A percentile compares a stretch with the other conserved stretches of the same genome.
Conservation (phyloP, 139 green algal species). For the Limnomonas spitsbergensis region DNA sequence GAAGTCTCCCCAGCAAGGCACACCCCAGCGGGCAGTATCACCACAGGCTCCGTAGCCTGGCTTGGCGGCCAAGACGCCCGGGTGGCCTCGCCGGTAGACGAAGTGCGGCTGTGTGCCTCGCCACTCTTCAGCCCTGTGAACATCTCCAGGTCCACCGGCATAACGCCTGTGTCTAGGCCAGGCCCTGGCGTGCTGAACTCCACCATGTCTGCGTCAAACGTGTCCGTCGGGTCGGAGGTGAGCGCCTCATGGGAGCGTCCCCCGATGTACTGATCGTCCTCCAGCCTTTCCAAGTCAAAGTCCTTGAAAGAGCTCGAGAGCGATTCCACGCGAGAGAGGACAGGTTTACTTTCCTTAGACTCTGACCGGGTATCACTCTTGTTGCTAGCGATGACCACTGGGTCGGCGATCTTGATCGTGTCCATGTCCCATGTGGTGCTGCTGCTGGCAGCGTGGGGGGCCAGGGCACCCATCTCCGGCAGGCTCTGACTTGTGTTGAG, state of each 20-base stretch:
- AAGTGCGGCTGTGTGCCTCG: no score
- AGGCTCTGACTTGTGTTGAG: neutral
- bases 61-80: no score
- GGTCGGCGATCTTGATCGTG: constrained; percentile 52
- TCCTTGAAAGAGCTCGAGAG: constrained; percentile 57
- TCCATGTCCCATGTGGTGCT: constrained; percentile 50
- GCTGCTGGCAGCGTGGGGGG: neutral
- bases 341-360: constrained; percentile 24
- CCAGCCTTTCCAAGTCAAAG: constrained; percentile 37
- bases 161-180: neutral
- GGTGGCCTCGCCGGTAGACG: no score
- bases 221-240: neutral
- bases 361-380: neutral
- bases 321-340: constrained; percentile 53
- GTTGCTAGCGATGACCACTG: constrained; percentile 51
- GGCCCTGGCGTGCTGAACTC: neutral
- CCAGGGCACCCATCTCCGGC: neutral
- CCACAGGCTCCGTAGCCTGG: no score
- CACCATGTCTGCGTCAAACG: neutral
- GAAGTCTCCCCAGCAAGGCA: no score
- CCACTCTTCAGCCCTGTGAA: no score
- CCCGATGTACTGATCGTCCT: neutral
- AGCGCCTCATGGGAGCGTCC: no score
- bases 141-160: neutral
- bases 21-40: no score